Percentiles rank a stretch among this genome's conserved stretches.
These are phyloP conservation scores for Torulaspora indica DNA, from an alignment of 805 yeast species.

Conservation along the genomic window DNA sequence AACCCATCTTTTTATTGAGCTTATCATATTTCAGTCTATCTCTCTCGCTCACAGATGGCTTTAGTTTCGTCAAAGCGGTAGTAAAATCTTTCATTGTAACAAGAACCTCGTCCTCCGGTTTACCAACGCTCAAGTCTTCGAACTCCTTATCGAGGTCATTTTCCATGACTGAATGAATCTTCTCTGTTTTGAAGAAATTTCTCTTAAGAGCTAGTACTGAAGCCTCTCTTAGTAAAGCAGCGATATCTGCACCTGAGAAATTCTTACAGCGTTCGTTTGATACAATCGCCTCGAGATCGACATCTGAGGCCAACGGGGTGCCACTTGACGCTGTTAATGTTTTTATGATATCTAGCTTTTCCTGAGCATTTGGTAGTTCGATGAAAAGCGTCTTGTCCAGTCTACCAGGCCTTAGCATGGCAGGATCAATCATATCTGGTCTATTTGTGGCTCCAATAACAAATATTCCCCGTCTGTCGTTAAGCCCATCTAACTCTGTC, in stretches of 20 bases:
- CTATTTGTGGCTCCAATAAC: constrained; percentile 96
- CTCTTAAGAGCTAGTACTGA: constrained; percentile 80
- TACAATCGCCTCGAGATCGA: constrained; percentile 60
- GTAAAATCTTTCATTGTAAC: constrained; percentile 68
- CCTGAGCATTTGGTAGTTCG: constrained; percentile 76
- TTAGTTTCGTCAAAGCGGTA: constrained; percentile 65
- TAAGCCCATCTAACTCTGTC: constrained; percentile 92
- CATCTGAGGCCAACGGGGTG: constrained; percentile 65
- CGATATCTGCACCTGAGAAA: constrained; percentile 94
- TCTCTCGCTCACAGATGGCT: constrained; percentile 85
- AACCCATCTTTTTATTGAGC: constrained; percentile 68
- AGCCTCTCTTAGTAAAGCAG: constrained; percentile 90
- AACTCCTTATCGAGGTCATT: constrained; percentile 42
- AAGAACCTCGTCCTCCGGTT: constrained; percentile 37
- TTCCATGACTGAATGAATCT: constrained; percentile 42
- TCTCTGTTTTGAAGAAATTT: constrained; percentile 54
- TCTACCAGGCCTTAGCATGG: constrained; percentile 96
- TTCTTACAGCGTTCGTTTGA: constrained; percentile 76
- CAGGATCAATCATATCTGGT: constrained; percentile 97
- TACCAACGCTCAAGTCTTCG: constrained; percentile 39
- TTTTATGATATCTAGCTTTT: constrained; percentile 73
- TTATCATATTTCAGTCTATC: constrained; percentile 75
- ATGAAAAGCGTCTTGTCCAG: constrained; percentile 88
- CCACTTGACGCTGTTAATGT: constrained; percentile 68
- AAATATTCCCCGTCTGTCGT: constrained; percentile 86